Conservation (phyloP, 2,329 filamentous ascomycete species). For the Aureobasidium sp. region DNA sequence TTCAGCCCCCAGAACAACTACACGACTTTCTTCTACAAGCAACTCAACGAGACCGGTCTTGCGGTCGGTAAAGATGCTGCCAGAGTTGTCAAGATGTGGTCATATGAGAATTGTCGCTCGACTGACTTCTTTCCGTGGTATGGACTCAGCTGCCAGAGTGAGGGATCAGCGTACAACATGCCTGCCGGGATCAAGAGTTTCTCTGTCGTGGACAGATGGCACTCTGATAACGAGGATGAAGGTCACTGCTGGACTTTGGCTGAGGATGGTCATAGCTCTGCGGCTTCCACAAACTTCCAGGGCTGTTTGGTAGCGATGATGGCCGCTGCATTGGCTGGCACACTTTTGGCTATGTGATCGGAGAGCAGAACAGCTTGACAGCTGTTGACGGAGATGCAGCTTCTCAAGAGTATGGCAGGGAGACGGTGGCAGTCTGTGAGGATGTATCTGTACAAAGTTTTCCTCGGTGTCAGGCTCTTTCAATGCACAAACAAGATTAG, state of each 20-base stretch:
- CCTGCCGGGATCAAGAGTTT: neutral
- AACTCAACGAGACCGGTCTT: neutral
- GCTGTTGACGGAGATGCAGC: too few species aligned
- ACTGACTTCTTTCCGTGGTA: neutral
- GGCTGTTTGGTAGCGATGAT: neutral
- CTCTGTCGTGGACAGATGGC: neutral
- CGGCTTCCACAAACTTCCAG: neutral
- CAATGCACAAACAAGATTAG: too few species aligned
- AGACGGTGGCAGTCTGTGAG: too few species aligned
- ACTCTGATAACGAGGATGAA: neutral
- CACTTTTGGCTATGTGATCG: neutral
- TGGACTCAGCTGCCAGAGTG: neutral
- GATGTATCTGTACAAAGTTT: too few species aligned
- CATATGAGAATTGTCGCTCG: neutral
- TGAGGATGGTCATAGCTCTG: neutral
- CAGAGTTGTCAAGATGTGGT: neutral
- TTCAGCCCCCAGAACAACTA: neutral
- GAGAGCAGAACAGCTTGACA: too few species aligned
- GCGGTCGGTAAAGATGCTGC: neutral
- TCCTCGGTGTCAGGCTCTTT: too few species aligned
- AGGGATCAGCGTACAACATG: neutral
- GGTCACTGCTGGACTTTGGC: neutral
- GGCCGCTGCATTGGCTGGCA: neutral
- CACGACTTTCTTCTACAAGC: neutral
- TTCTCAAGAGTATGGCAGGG: too few species aligned